Evolutionary conservation across 495 filamentous ascomycete genomes (phyloP).

Genomic region (Aspergillus ostianus): DNA sequence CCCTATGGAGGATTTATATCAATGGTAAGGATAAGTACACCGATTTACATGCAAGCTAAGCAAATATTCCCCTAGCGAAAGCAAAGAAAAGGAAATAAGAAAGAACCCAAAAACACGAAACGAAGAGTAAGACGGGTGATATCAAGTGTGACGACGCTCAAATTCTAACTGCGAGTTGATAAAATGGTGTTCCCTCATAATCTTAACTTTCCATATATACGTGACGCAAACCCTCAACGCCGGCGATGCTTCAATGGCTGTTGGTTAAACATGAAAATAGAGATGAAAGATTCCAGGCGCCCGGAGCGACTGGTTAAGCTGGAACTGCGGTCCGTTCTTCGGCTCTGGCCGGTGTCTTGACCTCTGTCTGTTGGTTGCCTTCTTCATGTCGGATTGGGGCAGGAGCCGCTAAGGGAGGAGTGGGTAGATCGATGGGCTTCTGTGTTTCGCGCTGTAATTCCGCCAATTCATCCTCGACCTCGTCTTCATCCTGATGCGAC

Average conservation of each 20-base stretch:
- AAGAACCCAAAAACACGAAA: neutral
- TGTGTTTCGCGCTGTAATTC: constrained; percentile 69
- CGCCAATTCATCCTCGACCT: constrained; percentile 93
- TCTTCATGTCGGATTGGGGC: constrained; percentile 23
- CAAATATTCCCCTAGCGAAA: neutral
- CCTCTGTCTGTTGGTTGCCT: constrained; percentile 30
- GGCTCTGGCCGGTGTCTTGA: constrained; percentile 34
- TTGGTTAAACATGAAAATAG: neutral
- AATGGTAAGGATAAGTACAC: neutral
- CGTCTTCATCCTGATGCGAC: constrained; percentile 92
- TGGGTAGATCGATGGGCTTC: constrained; percentile 51
- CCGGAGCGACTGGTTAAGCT: constrained; percentile 16
- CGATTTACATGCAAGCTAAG: neutral
- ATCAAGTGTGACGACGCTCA: neutral
- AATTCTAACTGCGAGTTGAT: neutral
- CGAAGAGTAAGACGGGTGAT: neutral
- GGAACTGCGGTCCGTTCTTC: constrained; percentile 33
- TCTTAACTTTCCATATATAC: constrained; percentile 14
- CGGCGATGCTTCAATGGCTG: constrained; percentile 17
- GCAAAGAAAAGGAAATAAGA: neutral
- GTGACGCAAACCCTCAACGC: constrained; percentile 25
- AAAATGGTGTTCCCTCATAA: neutral
- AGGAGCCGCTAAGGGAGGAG: constrained; percentile 50
- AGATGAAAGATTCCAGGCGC: neutral
- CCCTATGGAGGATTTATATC: neutral